These are phyloP conservation scores for Populus simonii DNA, from an alignment of 345 rosid species.

Conservation along the genomic window DNA sequence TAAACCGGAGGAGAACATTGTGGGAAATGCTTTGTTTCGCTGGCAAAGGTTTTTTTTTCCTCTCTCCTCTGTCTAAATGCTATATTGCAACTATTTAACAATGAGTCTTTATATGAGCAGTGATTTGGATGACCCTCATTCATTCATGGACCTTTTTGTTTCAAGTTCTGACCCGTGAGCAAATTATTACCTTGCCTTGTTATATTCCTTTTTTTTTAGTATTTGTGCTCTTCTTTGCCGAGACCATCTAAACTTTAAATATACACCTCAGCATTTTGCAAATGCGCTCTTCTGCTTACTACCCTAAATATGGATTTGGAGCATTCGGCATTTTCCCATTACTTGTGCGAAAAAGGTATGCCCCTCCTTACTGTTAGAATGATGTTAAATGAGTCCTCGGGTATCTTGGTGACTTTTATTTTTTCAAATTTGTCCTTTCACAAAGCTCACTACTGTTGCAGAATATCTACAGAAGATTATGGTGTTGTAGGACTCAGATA, in stretches of 20 bases:
- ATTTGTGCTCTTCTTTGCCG: background rate
- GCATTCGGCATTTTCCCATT: constrained; percentile 74
- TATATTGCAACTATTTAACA: background rate
- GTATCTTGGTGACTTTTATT: background rate
- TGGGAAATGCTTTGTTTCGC: constrained; percentile 70
- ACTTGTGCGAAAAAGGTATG: constrained; percentile 52
- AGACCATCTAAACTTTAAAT: too few species aligned
- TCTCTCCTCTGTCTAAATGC: background rate
- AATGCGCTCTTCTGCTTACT: constrained; percentile 66
- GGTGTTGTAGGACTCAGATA: constrained; percentile 86
- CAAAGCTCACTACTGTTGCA: constrained; percentile 29
- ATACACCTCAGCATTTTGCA: constrained; percentile 47
- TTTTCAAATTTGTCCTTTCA: constrained; percentile 12
- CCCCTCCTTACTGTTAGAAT: background rate
- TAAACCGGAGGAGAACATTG: constrained; percentile 50
- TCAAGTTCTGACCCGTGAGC: constrained; percentile 78
- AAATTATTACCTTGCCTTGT: background rate
- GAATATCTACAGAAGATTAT: constrained; percentile 47
- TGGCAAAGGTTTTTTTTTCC: constrained; percentile 62
- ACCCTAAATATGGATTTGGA: constrained; percentile 73
- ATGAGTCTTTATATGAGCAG: constrained; percentile 35
- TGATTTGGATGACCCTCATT: constrained; percentile 81
- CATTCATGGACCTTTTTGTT: constrained; percentile 82
- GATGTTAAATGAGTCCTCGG: background rate
- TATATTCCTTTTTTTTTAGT: background rate